Conservation (phyloP, 345 rosid species). For the Anastatica hierochuntica region DNA sequence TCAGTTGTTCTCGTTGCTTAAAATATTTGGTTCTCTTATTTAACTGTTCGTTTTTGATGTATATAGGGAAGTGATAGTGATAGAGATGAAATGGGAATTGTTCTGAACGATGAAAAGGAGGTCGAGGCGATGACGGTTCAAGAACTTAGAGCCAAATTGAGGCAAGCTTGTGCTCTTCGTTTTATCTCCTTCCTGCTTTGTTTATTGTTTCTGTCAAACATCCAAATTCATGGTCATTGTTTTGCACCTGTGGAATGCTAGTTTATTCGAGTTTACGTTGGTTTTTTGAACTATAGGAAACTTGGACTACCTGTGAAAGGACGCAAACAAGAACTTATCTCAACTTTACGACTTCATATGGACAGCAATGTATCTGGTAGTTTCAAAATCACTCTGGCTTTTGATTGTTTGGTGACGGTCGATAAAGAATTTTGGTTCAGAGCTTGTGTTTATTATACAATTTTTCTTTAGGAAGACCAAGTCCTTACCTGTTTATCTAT, state of each 20-base stretch:
- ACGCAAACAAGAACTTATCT: conserved; percentile 57
- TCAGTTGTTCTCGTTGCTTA: not conserved
- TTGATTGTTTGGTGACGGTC: not conserved
- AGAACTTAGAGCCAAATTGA: conserved; percentile 50
- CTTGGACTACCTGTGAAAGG: conserved; percentile 71
- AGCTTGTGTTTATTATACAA: not conserved
- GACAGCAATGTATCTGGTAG: conserved; percentile 43
- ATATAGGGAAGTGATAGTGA: conserved; percentile 5
- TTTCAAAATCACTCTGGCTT: not conserved
- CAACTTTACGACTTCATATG: conserved; percentile 47
- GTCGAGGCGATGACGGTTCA: conserved; percentile 66
- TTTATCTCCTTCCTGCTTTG: not conserved
- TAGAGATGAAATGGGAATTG: conserved; percentile 23
- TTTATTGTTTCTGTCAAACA: too few species aligned
- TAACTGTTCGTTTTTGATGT: conserved; percentile 3
- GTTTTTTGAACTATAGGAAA: conserved; percentile 36
- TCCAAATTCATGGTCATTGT: too few species aligned
- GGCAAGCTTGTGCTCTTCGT: conserved; percentile 30
- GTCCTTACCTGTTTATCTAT: not conserved
- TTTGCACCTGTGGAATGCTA: not conserved
- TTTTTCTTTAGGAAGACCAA: too few species aligned
- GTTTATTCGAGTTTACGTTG: conserved; percentile 2
- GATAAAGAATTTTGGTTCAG: not conserved
- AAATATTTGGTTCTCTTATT: too few species aligned
- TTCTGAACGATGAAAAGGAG: conserved; percentile 33